Evolutionary conservation across 345 rosid genomes (phyloP), one percentile per base, ranked within the genome.

Genomic region (Lagerstroemia speciosa): DNA sequence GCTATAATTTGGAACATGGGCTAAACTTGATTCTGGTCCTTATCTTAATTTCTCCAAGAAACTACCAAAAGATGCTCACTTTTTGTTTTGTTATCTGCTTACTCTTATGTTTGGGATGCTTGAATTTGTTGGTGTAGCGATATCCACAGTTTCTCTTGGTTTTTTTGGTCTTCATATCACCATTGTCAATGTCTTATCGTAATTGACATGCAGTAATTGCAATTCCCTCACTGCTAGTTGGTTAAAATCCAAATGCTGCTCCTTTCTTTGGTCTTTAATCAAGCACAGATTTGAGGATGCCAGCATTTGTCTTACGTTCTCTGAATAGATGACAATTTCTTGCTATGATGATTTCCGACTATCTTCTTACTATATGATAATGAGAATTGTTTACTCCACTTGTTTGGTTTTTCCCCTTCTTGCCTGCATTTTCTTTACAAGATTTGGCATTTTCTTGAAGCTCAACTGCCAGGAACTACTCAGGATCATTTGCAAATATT

Each of bases 401-500:
- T 58, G n/a, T 58, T 27, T 14, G 63, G 1, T 58, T 9, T 41
- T 26, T 27, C 20, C 20, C 34, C 27, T 57, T 26, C 12, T 27
- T 57, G 32, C 17, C 34, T 27, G 20, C 30, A 29, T 57, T 2
- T 41, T 4, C 10, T 50, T 71, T 32, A 65, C 71, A 50, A 66
- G 29, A 2, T 41, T 20, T 55, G 63, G 3, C 62, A 67, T 57
- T 70, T 66, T 72, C 75, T 72, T 85, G 74, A 68, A 95, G 99
- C 99, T 38, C 97, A 92, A 95, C 86, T 90, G 72, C 87, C 89
- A 34, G 99, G 99, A 77, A 90, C 96, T 24, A 85, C 93, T 67
- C 97, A 92, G 81, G 99, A 92, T 83, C 97, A 95, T 82, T 81
- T 95, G 65, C 99, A 95, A 78, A 95, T 95, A 83, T 92, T 95